These are phyloP conservation scores for Pyrus betulifolia DNA, from an alignment of 306 rosid genomes.

Conservation along the genomic window DNA sequence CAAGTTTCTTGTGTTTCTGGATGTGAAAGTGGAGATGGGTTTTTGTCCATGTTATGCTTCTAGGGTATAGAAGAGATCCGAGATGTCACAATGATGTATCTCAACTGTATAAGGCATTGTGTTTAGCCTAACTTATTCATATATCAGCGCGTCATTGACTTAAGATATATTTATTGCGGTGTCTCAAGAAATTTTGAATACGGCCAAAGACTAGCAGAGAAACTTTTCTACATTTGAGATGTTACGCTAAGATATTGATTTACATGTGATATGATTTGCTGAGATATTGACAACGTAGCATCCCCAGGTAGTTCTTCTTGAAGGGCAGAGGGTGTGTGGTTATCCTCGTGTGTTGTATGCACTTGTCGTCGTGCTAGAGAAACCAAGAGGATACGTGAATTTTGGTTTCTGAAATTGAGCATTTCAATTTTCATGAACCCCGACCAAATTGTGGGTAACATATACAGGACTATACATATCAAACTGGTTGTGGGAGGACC, in stretches of 20 bases:
- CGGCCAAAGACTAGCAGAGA: neutral
- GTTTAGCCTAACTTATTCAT: neutral
- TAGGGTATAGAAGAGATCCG: neutral
- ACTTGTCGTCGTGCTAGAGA: neutral
- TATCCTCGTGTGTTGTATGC: neutral
- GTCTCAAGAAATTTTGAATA: no score
- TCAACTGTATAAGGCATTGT: no score
- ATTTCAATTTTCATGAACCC: constrained; percentile 20
- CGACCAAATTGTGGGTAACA: constrained; percentile 9
- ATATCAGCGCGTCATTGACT: neutral
- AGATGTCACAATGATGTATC: no score
- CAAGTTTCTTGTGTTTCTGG: neutral
- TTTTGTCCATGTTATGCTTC: neutral
- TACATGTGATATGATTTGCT: no score
- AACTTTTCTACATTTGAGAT: neutral
- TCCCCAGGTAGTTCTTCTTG: neutral
- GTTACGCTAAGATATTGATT: no score
- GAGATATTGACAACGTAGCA: neutral
- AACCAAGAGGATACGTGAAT: constrained; percentile 13
- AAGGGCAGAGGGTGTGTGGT: neutral
- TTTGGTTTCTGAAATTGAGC: constrained; percentile 16
- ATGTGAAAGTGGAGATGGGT: constrained; percentile 3
- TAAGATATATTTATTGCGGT: no score
- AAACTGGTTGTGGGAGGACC: constrained; percentile 27
- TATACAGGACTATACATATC: constrained; percentile 11